Base-by-base conservation (phyloP, 2,329 filamentous ascomycete species). In the Sporothrix schenckii region DNA sequence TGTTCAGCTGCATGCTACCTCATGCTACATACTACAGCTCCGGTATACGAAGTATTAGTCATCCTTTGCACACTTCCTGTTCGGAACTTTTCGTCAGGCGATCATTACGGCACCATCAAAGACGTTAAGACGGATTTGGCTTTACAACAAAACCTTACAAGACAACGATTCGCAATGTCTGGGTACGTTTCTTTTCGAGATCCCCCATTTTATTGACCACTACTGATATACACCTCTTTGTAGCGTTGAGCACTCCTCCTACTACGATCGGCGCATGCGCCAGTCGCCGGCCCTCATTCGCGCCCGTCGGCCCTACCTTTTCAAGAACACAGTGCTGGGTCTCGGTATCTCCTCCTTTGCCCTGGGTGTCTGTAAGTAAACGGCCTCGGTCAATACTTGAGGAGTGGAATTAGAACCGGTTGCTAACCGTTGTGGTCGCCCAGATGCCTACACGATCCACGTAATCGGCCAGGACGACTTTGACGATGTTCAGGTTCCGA, bases 381-480 rank as follows among this genome's bases (percentile, higher is more conserved):
- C 13, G 21, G 11, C 60, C 44, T n/a, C 4, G 11, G 27, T 9
- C 9, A 30, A 7, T 11, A 3, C 21, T n/a, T 7, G 19, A 50
- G 4, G n/a, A 10, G 11, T 19, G 11, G 3, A 4, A 44, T 30
- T 2, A 13, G n/a, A 2, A 4, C 47, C 27, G 27, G 13, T 1
- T 30, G 21, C 61, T 70, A 27, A 63, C 30, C 21, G 21, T 6
- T 4, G 2, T 30, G 14, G 3, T 21, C 34, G 5, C 1, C 7
- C 70, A 88, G 87, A 88, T 76, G 81, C 81, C 75, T 88, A 88
- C 77, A 88, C 87, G 4, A 91, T 99, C 78, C 87, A 85, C 74
- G 93, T 92, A 69, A 92, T 99, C 77, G 93, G 94, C 56, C 95
- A 98, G 81, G 95, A 98, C 80, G 92, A 97, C 75, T 99, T 99